A percentile compares a stretch with the other conserved stretches of the same genome.
Evolutionary conservation across 2,329 filamentous ascomycete genomes (phyloP).

Genomic region (Nannizziopsis arthrosporioides): DNA sequence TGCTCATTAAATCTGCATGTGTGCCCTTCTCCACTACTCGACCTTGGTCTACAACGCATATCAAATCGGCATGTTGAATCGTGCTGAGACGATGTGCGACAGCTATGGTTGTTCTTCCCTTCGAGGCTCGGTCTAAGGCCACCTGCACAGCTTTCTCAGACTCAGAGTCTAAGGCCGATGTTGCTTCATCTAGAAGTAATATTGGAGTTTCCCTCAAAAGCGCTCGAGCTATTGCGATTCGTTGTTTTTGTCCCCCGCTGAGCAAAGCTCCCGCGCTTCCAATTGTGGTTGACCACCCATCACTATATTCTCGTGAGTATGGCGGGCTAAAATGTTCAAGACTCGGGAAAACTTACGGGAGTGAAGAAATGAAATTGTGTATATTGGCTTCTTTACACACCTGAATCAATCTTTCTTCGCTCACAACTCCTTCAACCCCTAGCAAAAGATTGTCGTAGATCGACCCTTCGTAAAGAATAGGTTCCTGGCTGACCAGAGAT

Average conservation of each 20-base stretch:
- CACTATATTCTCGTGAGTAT: constrained; percentile 29
- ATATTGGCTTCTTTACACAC: constrained; percentile 87
- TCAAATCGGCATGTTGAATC: constrained; percentile 87
- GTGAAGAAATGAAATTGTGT: constrained; percentile 72
- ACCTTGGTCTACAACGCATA: constrained; percentile 93
- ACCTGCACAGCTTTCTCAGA: constrained; percentile 49
- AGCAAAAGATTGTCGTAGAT: constrained; percentile 84
- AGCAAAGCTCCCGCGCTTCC: constrained; percentile 77
- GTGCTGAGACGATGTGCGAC: constrained; percentile 87
- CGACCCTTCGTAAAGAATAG: constrained; percentile 84
- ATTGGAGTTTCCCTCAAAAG: constrained; percentile 84
- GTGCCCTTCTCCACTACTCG: constrained; percentile 74
- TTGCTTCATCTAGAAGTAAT: constrained; percentile 69
- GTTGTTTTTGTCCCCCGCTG: constrained; percentile 87
- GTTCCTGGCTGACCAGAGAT: constrained; percentile 85
- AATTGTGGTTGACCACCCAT: constrained; percentile 74
- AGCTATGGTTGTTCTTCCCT: constrained; percentile 80
- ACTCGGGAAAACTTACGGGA: constrained; percentile 46
- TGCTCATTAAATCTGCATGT: constrained; percentile 59
- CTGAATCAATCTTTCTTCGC: constrained; percentile 60
- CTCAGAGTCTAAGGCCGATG: constrained; percentile 41
- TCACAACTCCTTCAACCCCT: constrained; percentile 55
- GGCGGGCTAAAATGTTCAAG: constrained; percentile 1
- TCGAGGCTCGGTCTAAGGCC: constrained; percentile 68
- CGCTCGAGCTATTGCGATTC: constrained; percentile 83